Percentiles rank a stretch among this genome's conserved stretches.
phyloP scores from a whole-genome alignment of 495 filamentous ascomycete genomes.

The Schizothecium vesticola region DNA sequence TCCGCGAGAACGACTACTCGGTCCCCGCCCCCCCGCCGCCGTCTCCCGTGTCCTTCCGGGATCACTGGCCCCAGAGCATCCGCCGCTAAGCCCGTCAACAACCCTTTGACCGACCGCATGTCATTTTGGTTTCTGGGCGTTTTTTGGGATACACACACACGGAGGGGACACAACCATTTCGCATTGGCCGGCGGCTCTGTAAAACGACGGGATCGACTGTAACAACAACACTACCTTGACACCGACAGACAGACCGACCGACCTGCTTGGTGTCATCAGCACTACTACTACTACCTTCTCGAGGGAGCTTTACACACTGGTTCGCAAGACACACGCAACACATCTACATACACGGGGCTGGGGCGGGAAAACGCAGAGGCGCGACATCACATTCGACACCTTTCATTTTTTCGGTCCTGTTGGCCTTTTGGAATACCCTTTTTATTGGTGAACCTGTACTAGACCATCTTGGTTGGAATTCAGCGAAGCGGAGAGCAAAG shows the following conservation, averaged over 20 bases:
- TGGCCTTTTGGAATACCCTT: not conserved
- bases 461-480: not conserved
- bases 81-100: slow-evolving; percentile 18
- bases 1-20: slow-evolving; percentile 45
- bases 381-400: not conserved
- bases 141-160: not conserved
- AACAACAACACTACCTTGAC: not conserved
- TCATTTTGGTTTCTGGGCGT: not conserved
- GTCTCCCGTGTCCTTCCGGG: slow-evolving; percentile 44
- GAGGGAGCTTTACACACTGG: slow-evolving; percentile 3
- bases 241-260: not conserved
- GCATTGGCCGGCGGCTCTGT: not conserved
- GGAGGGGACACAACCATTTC: not conserved
- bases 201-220: not conserved
- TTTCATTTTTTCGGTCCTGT: not conserved
- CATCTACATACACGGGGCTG: not conserved
- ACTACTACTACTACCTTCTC: not conserved
- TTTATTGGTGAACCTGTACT: not conserved
- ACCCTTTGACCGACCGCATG: not conserved
- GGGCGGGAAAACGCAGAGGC: not conserved
- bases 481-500: not conserved
- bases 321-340: slow-evolving; percentile 1
- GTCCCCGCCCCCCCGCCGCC: slow-evolving; percentile 48
- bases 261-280: not conserved
- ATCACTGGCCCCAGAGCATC: slow-evolving; percentile 37